phyloP scores from a whole-genome alignment of 225 moss, liverwort and hornwort species.

The Bryum argenteum region DNA sequence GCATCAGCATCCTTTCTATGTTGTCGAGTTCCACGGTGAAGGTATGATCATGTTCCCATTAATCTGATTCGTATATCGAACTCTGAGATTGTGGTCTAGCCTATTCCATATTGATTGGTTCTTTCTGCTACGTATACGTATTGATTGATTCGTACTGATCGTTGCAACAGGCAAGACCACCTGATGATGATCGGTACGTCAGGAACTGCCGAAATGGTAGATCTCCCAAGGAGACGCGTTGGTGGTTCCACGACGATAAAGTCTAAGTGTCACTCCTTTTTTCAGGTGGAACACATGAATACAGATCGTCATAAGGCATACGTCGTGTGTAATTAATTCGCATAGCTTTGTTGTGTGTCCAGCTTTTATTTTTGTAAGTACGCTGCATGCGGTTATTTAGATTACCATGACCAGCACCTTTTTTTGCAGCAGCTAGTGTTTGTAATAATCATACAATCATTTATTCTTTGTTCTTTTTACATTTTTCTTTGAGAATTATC shows the following conservation, averaged over 20 bases:
- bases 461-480: constrained; percentile 2
- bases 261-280: constrained; percentile 60
- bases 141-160: constrained; percentile 10
- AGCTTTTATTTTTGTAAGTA: constrained; percentile 44
- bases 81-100: constrained; percentile 1
- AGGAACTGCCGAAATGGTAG: constrained; percentile 97
- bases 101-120: constrained; percentile 4
- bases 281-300: constrained; percentile 33
- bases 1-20: constrained; percentile 99
- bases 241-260: constrained; percentile 99
- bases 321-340: constrained; percentile 35
- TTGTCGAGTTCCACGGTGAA: constrained; percentile 98
- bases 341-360: constrained; percentile 28
- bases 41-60: constrained; percentile 45
- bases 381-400: constrained; percentile 23
- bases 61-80: constrained; percentile 1
- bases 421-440: constrained; percentile 18
- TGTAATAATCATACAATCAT: constrained; percentile 2
- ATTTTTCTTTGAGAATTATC: constrained; percentile 8
- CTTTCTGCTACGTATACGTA: neutral
- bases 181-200: constrained; percentile 98
- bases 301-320: constrained; percentile 27
- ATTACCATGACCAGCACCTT: constrained; percentile 25
- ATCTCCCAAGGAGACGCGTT: constrained; percentile 98
- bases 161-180: constrained; percentile 84